These are phyloP conservation scores for Scleromitrula shiraiana DNA, from an alignment of 2,329 filamentous ascomycete genomes.

Conservation along the genomic window DNA sequence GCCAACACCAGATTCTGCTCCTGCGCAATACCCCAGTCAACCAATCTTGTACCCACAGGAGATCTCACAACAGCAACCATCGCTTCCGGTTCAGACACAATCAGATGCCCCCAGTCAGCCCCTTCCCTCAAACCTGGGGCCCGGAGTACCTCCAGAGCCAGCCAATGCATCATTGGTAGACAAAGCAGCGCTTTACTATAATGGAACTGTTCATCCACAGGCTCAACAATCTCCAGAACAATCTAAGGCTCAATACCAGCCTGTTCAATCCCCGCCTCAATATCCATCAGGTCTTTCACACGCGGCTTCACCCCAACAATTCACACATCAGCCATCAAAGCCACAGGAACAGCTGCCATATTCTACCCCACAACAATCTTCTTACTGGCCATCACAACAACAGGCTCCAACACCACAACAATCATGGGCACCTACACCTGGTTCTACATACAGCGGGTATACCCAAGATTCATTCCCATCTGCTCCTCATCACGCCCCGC, in stretches of 20 bases:
- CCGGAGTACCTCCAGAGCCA: slow-evolving; percentile 31
- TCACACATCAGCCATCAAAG: slow-evolving; percentile 17
- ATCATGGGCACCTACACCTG: slow-evolving; percentile 27
- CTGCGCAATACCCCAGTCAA: slow-evolving; percentile 17
- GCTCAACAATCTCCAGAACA: too few species aligned
- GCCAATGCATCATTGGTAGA: slow-evolving; percentile 37
- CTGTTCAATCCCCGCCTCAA: slow-evolving; percentile 31
- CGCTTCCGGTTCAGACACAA: slow-evolving; percentile 26
- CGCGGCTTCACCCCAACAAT: slow-evolving; percentile 21
- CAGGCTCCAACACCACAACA: slow-evolving; percentile 34
- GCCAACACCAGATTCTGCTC: slow-evolving; percentile 30
- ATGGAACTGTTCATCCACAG: slow-evolving; percentile 29
- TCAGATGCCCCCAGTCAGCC: slow-evolving; percentile 29
- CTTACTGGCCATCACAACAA: slow-evolving; percentile 43
- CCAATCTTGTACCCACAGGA: slow-evolving; percentile 12
- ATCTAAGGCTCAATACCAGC: slow-evolving; percentile 33
- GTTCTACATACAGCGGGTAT: slow-evolving; percentile 40
- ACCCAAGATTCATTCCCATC: slow-evolving; percentile 56
- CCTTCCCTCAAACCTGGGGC: slow-evolving; percentile 27
- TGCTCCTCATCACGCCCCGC: slow-evolving; percentile 52
- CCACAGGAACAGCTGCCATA: slow-evolving; percentile 22
- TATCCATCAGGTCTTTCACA: slow-evolving; percentile 20
- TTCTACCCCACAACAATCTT: slow-evolving; percentile 27
- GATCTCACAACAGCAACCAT: slow-evolving; percentile 20
- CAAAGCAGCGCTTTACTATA: slow-evolving; percentile 52